Percentiles rank a stretch among this genome's conserved stretches.
Evolutionary conservation across 225 moss, liverwort and hornwort genomes (phyloP).

Genomic region (Neckera pumila): DNA sequence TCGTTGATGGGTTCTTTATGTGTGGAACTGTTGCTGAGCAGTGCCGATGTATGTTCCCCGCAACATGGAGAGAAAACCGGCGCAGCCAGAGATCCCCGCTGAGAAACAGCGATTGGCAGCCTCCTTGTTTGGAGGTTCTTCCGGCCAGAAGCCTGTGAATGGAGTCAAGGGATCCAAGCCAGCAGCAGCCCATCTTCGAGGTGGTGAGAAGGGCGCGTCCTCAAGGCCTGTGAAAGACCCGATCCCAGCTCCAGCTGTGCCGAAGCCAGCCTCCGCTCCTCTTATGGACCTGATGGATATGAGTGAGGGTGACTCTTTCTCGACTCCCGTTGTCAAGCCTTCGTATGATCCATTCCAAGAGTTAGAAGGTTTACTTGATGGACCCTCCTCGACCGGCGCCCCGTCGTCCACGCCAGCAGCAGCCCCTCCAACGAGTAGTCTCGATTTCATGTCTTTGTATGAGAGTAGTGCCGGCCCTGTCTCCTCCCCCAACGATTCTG

Average conservation of each 20-base stretch:
- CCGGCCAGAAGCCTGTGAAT: not conserved
- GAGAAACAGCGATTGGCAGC: conserved; percentile 79
- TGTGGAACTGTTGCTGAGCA: not conserved
- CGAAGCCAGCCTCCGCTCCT: conserved; percentile 20
- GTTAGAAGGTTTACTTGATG: conserved; percentile 63
- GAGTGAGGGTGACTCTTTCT: conserved; percentile 30
- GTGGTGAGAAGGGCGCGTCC: not conserved
- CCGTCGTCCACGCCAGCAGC: conserved; percentile 1
- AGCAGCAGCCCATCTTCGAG: conserved; percentile 2
- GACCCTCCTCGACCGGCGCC: conserved; percentile 2
- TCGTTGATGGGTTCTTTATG: not conserved
- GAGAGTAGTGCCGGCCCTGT: conserved; percentile 5
- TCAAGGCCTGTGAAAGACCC: conserved; percentile 11
- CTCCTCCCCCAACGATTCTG: not conserved
- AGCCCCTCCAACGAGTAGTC: not conserved
- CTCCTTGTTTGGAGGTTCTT: conserved; percentile 64
- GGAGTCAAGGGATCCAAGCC: conserved; percentile 23
- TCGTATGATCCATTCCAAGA: conserved; percentile 69
- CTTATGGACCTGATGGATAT: conserved; percentile 80
- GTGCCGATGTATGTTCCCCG: conserved; percentile 13
- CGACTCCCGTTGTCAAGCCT: conserved; percentile 13
- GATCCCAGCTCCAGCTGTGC: not conserved
- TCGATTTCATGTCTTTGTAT: conserved; percentile 55
- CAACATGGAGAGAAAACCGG: conserved; percentile 2
- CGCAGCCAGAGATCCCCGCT: conserved; percentile 40